Conservation (phyloP, 2,329 filamentous ascomycete genomes). For the Microcyclospora tardicrescens region DNA sequence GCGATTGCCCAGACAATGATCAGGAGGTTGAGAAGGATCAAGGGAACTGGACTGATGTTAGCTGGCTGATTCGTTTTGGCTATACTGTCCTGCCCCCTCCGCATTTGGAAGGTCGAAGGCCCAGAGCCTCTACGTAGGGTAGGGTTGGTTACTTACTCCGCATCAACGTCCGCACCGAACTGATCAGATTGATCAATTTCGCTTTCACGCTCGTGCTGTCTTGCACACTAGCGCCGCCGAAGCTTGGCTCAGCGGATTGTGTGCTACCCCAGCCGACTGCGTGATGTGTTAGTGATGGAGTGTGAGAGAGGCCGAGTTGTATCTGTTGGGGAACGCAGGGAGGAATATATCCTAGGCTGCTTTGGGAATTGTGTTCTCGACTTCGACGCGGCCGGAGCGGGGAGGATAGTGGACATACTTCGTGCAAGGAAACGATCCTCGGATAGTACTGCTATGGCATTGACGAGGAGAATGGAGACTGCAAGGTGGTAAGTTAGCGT, state of each 20-base stretch:
- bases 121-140: background rate
- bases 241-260: slow-evolving; percentile 55
- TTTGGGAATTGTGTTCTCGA: background rate
- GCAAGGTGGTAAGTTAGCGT: slow-evolving; percentile 4
- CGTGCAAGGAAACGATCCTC: slow-evolving; percentile 87
- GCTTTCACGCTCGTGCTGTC: slow-evolving; percentile 71
- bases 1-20: slow-evolving; percentile 53
- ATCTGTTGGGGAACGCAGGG: background rate
- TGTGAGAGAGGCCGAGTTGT: too few relatives aligned
- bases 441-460: slow-evolving; percentile 84
- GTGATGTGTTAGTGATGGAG: too few relatives aligned
- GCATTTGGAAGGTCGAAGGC: background rate
- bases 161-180: slow-evolving; percentile 82
- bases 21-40: slow-evolving; percentile 70
- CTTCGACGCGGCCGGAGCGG: background rate
- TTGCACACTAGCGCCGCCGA: slow-evolving; percentile 57
- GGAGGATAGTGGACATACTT: slow-evolving; percentile 37
- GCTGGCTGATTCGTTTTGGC: background rate
- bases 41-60: slow-evolving; percentile 48
- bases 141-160: slow-evolving; percentile 52
- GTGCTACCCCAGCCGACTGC: slow-evolving; percentile 65
- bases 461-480: slow-evolving; percentile 80
- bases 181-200: slow-evolving; percentile 79
- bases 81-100: too few relatives aligned
- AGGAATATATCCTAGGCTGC: background rate